Base-by-base conservation (phyloP, 2,329 filamentous ascomycete species). In the Beauveria medogensis region DNA sequence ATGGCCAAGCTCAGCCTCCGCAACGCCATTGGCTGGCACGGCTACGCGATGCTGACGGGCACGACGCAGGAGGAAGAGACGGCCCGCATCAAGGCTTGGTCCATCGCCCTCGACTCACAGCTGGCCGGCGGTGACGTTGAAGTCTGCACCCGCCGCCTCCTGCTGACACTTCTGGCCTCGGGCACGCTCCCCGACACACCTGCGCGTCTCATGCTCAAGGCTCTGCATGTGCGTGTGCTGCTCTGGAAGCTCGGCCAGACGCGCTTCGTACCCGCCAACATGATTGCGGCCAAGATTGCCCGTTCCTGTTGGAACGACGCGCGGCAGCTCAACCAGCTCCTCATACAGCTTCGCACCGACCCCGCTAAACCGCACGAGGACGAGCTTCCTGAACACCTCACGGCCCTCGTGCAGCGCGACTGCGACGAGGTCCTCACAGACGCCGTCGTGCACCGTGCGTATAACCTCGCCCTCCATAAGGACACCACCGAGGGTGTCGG, bases 101-200 rank as follows among this genome's bases (percentile, higher is more conserved):
- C 88, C 40, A 96, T 96, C 68, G 92, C 92, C 16, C 82, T 97
- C 59, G 93, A 97, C 73, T 92, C 93, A 28, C 93, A 97, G 72
- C 81, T 97, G 22, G 91, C 91, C 10, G 93, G 93, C 47, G 92
- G 93, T 16, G 93, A 97, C 73, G 83, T 88, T 9, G 90, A 96
- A 71, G 89, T 97, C 67, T 96, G 89, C 78, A 92, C 89, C 73
- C 92, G 90, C 72, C 86, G 93, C 55, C 80, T 97, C 37, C 84
- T 93, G 0, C 79, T 97, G 55, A 96, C 92, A 0, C 80, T 97
- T 28, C 87, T 97, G 68, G 92, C 92, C 9, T 95, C 92, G 2
- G 88, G 88, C 26, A 96, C 92, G 0, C 79, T 97, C 1, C 92
- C 92, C 12, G 86, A 91, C 62, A 94, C 90, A 1, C 91, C 93